Evolutionary conservation across 306 rosid species (phyloP).

Genomic region (Macrotyloma uniflorum): DNA sequence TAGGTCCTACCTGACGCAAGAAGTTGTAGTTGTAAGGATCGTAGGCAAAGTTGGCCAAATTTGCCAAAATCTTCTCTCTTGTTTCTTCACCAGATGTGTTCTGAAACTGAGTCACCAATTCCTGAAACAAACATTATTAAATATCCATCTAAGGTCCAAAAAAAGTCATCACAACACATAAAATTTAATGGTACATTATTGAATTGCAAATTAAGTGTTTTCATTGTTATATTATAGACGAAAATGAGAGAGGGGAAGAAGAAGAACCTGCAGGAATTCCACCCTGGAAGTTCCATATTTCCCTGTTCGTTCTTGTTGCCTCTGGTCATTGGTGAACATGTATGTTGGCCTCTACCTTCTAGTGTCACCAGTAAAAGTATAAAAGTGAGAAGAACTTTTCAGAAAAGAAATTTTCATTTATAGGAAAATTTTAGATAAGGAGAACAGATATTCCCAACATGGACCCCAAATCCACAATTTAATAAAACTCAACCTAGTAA

Average conservation of each 20-base stretch:
- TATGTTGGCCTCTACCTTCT: constrained; percentile 17
- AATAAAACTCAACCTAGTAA: neutral
- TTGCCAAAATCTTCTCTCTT: constrained; percentile 74
- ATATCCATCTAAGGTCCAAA: neutral
- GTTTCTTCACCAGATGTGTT: constrained; percentile 67
- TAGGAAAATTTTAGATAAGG: neutral
- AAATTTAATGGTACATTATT: neutral
- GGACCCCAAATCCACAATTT: neutral
- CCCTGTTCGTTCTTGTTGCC: constrained; percentile 82
- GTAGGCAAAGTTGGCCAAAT: constrained; percentile 90
- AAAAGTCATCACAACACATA: neutral
- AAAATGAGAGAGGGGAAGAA: neutral
- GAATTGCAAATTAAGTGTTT: neutral
- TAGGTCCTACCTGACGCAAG: constrained; percentile 70
- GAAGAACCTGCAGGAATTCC: constrained; percentile 72
- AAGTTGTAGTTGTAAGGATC: constrained; percentile 85
- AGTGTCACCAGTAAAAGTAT: neutral
- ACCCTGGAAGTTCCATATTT: constrained; percentile 81
- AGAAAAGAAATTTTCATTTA: neutral
- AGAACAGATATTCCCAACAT: neutral
- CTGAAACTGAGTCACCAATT: constrained; percentile 75
- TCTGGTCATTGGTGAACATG: constrained; percentile 80
- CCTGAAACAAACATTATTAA: constrained; percentile 50
- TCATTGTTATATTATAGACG: neutral
- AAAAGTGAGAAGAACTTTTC: neutral